Evolutionary conservation across 2,329 filamentous ascomycete genomes (phyloP).

Genomic region (Immersiporthe knoxdaviesiana): DNA sequence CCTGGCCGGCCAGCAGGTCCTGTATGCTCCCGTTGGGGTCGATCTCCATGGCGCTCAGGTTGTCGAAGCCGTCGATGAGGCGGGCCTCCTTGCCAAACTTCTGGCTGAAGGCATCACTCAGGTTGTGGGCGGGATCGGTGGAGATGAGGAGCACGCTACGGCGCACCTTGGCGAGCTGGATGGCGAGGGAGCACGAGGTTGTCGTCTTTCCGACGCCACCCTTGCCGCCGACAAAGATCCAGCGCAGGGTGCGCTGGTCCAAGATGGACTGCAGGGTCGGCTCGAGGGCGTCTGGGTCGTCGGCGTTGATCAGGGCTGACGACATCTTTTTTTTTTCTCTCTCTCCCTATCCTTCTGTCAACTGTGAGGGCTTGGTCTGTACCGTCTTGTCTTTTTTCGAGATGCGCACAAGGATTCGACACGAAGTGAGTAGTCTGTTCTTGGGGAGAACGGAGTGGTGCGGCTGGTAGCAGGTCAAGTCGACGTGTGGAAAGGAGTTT

Average conservation of each 20-base stretch:
- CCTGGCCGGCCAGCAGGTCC: conserved; percentile 80
- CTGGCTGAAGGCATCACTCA: conserved; percentile 96
- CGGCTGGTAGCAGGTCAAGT: background rate
- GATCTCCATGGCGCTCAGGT: conserved; percentile 98
- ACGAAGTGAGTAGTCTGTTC: background rate
- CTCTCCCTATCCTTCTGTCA: background rate
- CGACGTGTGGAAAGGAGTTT: background rate
- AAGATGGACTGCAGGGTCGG: conserved; percentile 92
- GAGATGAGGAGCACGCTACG: conserved; percentile 97
- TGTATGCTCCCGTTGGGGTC: conserved; percentile 98
- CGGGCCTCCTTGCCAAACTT: conserved; percentile 99
- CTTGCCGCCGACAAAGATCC: conserved; percentile 99
- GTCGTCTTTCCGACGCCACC: conserved; percentile 99
- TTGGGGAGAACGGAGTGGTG: background rate
- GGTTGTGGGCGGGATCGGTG: conserved; percentile 96
- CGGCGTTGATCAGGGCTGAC: conserved; percentile 47
- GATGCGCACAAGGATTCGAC: background rate
- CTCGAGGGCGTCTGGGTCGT: conserved; percentile 80
- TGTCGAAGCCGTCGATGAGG: conserved; percentile 87
- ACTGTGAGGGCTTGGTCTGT: background rate
- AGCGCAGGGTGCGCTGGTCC: conserved; percentile 91
- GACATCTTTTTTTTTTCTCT: conserved; percentile 38
- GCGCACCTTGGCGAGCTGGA: conserved; percentile 93
- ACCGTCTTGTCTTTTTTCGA: background rate
- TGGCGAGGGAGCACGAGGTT: conserved; percentile 97